These are phyloP conservation scores for Carex scoparia DNA, from an alignment of 176 grass and related monocot genomes.

Conservation along the genomic window DNA sequence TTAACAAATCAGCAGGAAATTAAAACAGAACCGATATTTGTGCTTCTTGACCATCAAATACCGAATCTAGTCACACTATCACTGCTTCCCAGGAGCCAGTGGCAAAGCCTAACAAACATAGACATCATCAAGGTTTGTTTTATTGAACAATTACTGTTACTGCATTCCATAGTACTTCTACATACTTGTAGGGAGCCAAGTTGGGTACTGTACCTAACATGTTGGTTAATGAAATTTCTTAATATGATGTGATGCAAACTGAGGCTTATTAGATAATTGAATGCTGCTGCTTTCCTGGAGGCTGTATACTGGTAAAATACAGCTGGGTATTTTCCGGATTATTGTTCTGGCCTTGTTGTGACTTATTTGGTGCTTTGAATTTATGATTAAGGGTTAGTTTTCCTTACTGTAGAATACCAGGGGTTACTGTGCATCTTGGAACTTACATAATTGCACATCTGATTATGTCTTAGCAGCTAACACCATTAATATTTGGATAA, in stretches of 20 bases:
- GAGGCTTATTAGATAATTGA: neutral
- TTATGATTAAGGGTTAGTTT: neutral
- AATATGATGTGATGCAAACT: slow-evolving; percentile 20
- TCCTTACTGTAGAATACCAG: neutral
- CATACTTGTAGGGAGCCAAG: neutral
- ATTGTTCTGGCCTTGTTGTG: neutral
- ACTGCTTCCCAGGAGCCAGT: slow-evolving; percentile 94
- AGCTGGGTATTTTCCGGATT: neutral
- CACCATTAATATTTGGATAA: slow-evolving; percentile 3
- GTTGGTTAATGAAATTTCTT: neutral
- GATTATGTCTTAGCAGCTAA: neutral
- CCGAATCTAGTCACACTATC: slow-evolving; percentile 90
- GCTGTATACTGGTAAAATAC: neutral
- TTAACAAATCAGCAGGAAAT: slow-evolving; percentile 34
- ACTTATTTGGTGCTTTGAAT: neutral
- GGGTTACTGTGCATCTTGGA: neutral
- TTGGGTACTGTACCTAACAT: slow-evolving; percentile 1
- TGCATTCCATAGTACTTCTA: slow-evolving; percentile 6
- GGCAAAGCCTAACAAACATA: slow-evolving; percentile 93
- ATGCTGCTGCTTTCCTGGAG: slow-evolving; percentile 8
- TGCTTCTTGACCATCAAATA: slow-evolving; percentile 58
- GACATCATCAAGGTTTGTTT: slow-evolving; percentile 92
- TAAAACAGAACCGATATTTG: slow-evolving; percentile 30
- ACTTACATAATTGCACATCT: neutral
- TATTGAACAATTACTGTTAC: slow-evolving; percentile 7